phyloP scores from a whole-genome alignment of 352 stramenopile genomes.

The Phytophthora syringae region DNA sequence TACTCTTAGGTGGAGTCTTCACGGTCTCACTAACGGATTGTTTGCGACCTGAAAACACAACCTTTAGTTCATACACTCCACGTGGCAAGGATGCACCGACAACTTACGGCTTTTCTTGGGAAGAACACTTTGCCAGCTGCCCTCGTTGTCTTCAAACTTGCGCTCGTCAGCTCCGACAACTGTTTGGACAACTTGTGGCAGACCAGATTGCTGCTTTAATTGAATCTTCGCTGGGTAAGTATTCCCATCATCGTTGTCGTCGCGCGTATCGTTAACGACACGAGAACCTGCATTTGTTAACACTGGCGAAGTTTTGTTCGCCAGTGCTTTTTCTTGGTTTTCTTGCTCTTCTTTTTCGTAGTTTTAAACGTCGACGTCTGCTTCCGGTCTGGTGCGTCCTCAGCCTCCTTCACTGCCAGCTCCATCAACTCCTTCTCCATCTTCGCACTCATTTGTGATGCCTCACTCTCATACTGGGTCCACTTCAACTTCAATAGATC shows the following conservation, averaged over 20 bases:
- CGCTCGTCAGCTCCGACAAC: background rate
- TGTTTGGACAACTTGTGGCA: background rate
- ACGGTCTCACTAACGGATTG: constrained; percentile 11
- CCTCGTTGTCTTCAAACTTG: constrained; percentile 11
- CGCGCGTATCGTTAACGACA: background rate
- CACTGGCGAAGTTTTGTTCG: background rate
- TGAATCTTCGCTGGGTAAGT: background rate
- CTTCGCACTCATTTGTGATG: constrained; percentile 26
- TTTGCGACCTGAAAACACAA: constrained; percentile 35
- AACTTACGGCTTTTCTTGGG: constrained; percentile 45
- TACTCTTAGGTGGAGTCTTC: constrained; percentile 1
- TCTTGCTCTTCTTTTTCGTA: constrained; percentile 53
- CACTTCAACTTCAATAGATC: constrained; percentile 34
- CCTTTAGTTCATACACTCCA: background rate
- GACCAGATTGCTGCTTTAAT: background rate
- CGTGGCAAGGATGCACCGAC: background rate
- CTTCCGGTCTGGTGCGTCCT: constrained; percentile 9
- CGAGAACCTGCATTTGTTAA: background rate
- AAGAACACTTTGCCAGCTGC: constrained; percentile 30
- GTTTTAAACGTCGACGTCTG: constrained; percentile 20
- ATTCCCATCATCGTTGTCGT: background rate
- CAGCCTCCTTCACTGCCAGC: constrained; percentile 20
- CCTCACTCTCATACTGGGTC: constrained; percentile 27
- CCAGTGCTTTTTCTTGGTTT: constrained; percentile 43
- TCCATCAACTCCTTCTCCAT: constrained; percentile 38